Conservation (phyloP, 345 rosid genomes). For the Alliaria petiolata region DNA sequence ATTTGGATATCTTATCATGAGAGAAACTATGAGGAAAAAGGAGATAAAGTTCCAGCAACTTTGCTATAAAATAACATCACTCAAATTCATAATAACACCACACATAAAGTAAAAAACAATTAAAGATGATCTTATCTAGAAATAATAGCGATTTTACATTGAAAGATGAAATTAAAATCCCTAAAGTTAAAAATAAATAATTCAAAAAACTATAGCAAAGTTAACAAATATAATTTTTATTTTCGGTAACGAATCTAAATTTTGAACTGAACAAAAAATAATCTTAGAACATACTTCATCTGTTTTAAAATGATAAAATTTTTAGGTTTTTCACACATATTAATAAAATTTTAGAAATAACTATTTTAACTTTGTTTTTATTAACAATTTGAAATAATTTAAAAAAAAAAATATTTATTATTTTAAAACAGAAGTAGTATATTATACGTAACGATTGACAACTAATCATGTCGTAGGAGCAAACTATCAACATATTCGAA, state of each 20-base stretch:
- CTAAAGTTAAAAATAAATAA: background rate
- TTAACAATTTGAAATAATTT: no score
- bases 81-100: conserved; percentile 12
- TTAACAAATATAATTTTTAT: background rate
- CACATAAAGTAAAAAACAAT: background rate
- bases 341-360: no score
- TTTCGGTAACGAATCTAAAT: background rate
- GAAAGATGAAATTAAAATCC: background rate
- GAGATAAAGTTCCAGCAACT: conserved; percentile 44
- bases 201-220: background rate
- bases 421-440: no score
- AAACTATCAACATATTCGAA: background rate
- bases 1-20: conserved; percentile 62
- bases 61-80: conserved; percentile 26
- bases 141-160: background rate
- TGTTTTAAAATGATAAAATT: no score
- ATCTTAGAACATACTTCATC: background rate
- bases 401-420: no score
- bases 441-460: no score
- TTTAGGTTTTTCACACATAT: no score
- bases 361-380: no score
- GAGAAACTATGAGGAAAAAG: conserved; percentile 38
- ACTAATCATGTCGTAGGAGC: background rate
- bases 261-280: background rate
- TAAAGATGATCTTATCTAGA: background rate